Base-by-base conservation (phyloP, 768 basidiomycete species). In the Exidia glandulosa region DNA sequence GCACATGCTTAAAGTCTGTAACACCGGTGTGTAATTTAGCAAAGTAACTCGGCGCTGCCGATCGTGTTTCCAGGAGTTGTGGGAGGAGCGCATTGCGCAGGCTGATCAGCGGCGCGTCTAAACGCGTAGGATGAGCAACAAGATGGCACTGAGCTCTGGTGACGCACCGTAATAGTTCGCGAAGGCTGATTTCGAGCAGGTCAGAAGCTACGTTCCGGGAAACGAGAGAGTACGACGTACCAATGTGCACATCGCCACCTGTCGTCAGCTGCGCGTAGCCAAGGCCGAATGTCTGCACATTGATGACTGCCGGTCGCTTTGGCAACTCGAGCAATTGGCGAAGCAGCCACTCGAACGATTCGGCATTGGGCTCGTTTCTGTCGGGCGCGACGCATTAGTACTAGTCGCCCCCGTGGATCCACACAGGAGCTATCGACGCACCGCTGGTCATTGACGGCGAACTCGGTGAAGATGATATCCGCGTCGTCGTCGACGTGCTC, bases 231-330 rank as follows among this genome's bases (percentile, higher is more conserved):
- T 13, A 57, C 61, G 19, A 9, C 36, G 36, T 47, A 60, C 58
- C 59, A 32, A 56, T 57, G 55, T 62, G 59, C 25, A 62, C 13
- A 60, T 62, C 61, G 19, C 61, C 61, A 3, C 61, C 61, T 50
- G 56, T 60, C 34, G 61, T 62, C 29, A 62, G 58, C 7, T 14
- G 5, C 16, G 59, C 52, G 50, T 60, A 62, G 13, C 19, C 36
- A 16, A 62, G 34, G 29, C 50, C 61, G 32, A 62, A 14, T 14
- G 59, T 58, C 14, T 62, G 59, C 41, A 62, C 14, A 47, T 62
- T 62, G 41, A 62, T 27, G 16, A 62, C 33, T 1, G 61, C 61
- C 25, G 61, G 61, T 54, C 50, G 47, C 27, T 62, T 54, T 31
- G 61, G 61, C 16, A 62, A 36, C 3, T n/a, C 59, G 13, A 62